Base-by-base conservation (phyloP, 2,329 filamentous ascomycete genomes). In the Calonectria pseudoturangicola region DNA sequence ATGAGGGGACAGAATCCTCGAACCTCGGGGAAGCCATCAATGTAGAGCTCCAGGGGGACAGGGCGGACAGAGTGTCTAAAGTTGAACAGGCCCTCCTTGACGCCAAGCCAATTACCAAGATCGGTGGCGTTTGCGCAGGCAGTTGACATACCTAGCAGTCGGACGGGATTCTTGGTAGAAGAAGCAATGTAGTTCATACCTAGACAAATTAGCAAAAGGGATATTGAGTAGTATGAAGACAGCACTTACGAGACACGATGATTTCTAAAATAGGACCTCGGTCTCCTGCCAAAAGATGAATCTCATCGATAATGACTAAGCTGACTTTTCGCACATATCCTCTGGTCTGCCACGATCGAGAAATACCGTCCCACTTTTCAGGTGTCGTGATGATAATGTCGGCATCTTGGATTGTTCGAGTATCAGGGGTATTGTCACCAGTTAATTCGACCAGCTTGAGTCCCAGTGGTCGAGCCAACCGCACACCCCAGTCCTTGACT, bases 351-450 rank as follows among this genome's bases (percentile, higher is more conserved):
- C 97, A 99, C 81, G 95, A 98, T 90, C 97, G 94, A 79, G 95
- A 98, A 78, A 99, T 98, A 90, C 97, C 97, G 82, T 99, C 97
- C 97, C 97, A 99, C 83, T 99, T 99, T 86, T 99, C 97, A n/a
- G 97, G 97, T 0, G 97, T 99, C 0, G 97, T 99, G 79, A 99
- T 95, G 79, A 99, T 99, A 74, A 99, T 95, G 82, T 99, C 97
- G 4, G 97, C 97, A 81, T 98, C 94, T 78, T 96, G 92, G 79
- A 99, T 99, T 0, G 96, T 98, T 64, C 95, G 90, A 0, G 97
- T 99, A 81, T 99, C 97, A 0, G 97, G 97, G 0, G 97, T 99
- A 81, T 98, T 99, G 86, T 99, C 97, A 87, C 88, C 96, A 15
- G 97, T 99, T 86, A 99, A 87, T 85, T 99, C 97, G 18, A 99